phyloP scores from a whole-genome alignment of 2,329 filamentous ascomycete genomes.

The Arthroderma sp. region DNA sequence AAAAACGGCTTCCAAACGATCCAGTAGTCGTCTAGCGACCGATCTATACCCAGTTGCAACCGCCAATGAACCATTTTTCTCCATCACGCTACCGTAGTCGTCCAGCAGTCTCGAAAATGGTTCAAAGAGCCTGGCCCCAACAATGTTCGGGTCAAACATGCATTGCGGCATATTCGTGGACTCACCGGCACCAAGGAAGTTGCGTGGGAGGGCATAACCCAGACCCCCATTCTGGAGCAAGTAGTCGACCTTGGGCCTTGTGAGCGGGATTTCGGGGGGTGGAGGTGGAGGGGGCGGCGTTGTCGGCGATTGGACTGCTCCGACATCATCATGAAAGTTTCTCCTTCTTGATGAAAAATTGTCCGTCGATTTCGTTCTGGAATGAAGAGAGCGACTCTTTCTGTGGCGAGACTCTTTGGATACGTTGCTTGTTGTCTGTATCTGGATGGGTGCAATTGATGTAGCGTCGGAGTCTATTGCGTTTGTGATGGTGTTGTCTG shows the following conservation, averaged over 20 bases:
- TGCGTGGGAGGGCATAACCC: conserved; percentile 55
- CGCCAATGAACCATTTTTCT: conserved; percentile 75
- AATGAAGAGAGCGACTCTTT: not conserved
- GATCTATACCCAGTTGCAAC: conserved; percentile 93
- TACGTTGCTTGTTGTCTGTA: conserved; percentile 12
- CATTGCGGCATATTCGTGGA: conserved; percentile 44
- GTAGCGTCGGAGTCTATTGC: conserved; percentile 35
- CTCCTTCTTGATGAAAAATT: not conserved
- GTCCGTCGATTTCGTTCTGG: not conserved
- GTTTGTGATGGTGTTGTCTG: conserved; percentile 12
- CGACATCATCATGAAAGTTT: conserved; percentile 1
- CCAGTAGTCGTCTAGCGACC: conserved; percentile 76
- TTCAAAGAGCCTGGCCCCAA: conserved; percentile 63
- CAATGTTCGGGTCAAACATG: conserved; percentile 50
- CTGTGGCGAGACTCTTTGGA: not conserved
- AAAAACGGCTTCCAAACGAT: conserved; percentile 87
- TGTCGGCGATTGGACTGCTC: not conserved
- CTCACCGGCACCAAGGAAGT: conserved; percentile 46
- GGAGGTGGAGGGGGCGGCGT: conserved; percentile 60
- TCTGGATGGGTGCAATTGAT: conserved; percentile 32
- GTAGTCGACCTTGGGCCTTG: conserved; percentile 79
- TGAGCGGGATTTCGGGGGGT: conserved; percentile 50
- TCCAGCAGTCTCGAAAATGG: conserved; percentile 73
- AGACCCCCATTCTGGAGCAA: conserved; percentile 80
- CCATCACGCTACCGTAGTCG: conserved; percentile 70